Evolutionary conservation across 2,329 filamentous ascomycete genomes (phyloP).

Genomic region (Botryotinia globosa): DNA sequence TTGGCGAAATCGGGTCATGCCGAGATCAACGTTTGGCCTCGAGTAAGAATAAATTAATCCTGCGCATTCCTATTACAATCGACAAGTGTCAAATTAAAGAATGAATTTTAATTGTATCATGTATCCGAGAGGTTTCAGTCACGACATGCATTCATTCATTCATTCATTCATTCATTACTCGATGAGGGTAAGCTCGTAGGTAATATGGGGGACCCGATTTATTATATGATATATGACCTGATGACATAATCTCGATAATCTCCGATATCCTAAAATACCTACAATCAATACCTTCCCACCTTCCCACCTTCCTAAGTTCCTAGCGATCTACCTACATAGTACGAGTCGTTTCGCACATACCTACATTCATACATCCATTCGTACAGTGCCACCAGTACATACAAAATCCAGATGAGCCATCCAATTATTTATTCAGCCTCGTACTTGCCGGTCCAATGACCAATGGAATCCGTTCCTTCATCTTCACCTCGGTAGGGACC

Average conservation of each 20-base stretch:
- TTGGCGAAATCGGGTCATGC: too few relatives aligned
- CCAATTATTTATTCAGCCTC: constrained; percentile 10
- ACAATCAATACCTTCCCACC: neutral
- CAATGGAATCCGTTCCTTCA: neutral
- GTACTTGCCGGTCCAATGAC: neutral
- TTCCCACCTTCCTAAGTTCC: too few relatives aligned
- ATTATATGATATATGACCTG: too few relatives aligned
- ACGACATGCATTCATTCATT: constrained; percentile 1
- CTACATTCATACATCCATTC: too few relatives aligned
- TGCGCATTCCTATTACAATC: neutral
- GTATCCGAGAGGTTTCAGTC: neutral
- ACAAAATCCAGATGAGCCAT: neutral
- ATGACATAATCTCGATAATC: constrained; percentile 1
- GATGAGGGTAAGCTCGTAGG: too few relatives aligned
- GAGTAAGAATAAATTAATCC: neutral
- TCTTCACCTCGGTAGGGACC: neutral
- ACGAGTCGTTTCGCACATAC: too few relatives aligned
- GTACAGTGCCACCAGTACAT: too few relatives aligned
- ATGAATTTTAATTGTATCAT: too few relatives aligned
- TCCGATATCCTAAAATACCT: neutral
- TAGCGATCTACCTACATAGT: too few relatives aligned
- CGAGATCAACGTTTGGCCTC: neutral
- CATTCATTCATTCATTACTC: too few relatives aligned
- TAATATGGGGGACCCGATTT: constrained; percentile 5
- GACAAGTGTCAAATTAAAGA: neutral